Base-by-base conservation (phyloP, 139 green algal species). In the Auxenochlorella protothecoides region DNA sequence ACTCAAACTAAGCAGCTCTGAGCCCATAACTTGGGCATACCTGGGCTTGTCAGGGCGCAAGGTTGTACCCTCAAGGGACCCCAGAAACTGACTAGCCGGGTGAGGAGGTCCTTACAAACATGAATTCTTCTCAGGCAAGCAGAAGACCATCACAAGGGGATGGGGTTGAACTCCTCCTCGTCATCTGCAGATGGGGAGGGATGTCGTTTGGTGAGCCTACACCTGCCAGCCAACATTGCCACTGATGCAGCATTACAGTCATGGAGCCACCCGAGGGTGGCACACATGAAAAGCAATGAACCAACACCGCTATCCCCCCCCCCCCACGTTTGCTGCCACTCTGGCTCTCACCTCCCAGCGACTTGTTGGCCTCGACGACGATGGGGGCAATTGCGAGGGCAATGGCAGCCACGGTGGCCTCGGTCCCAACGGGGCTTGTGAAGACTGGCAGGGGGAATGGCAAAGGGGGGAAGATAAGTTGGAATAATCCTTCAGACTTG, bases 331-430 rank as follows among this genome's bases (percentile, higher is more conserved):
- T 11, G 44, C 59, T 65, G 63, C 65, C 71, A 55, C 68, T 59
- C 62, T 81, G 67, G 3, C 78, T 72, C 6, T 74, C 64, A 63
- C 66, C 76, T 13, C 61, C 14, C 69, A 82, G 77, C 10, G 68
- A 77, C 76, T 90, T 91, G 69, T 85, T 86, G 62, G 82, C 83
- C 81, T 96, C 89, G 27, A 93, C 84, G 71, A 95, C 83, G 54
- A 89, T 86, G 68, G 90, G 90, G 72, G 72, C 78, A 7, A 94
- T 75, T 62, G 70, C 83, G 64, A 92, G 82, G n/a, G 80, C 71
- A 3, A 88, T 85, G 27, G 92, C 83, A 12, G 82, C 81, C 16
- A 92, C 72, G 44, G 72, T 77, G n/a, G 81, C 79, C 85, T 96
- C 90, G 62, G 71, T 72, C 69, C 90, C 90, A 3, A 96, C 90